phyloP scores from a whole-genome alignment of 1,139 yeast genomes.

The Zhuliangozyma blackwelliae region DNA sequence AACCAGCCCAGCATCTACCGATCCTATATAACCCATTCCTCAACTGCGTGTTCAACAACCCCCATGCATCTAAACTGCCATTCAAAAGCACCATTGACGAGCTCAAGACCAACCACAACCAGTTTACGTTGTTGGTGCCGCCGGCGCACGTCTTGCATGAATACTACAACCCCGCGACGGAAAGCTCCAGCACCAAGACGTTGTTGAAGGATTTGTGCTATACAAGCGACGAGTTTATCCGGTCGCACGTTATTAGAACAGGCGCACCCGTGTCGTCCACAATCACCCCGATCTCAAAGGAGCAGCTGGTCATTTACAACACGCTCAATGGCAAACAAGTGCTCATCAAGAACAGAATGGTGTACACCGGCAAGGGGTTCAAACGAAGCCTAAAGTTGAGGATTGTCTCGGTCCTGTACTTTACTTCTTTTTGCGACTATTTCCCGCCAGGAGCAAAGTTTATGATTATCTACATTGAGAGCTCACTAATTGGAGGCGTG shows the following conservation, averaged over 20 bases:
- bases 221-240: slow-evolving; percentile 57
- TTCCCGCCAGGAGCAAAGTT: slow-evolving; percentile 48
- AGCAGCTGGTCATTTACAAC: slow-evolving; percentile 42
- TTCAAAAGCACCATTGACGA: slow-evolving; percentile 44
- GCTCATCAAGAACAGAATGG: slow-evolving; percentile 49
- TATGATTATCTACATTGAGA: slow-evolving; percentile 50
- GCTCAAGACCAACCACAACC: slow-evolving; percentile 38
- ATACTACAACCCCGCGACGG: slow-evolving; percentile 47
- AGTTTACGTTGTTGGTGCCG: slow-evolving; percentile 60
- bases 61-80: slow-evolving; percentile 48
- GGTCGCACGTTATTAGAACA: slow-evolving; percentile 60
- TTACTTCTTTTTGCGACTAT: slow-evolving; percentile 44
- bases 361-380: slow-evolving; percentile 59
- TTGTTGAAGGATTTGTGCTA: slow-evolving; percentile 56
- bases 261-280: slow-evolving; percentile 30
- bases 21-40: slow-evolving; percentile 59
- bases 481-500: slow-evolving; percentile 41
- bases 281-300: slow-evolving; percentile 37
- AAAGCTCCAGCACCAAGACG: slow-evolving; percentile 20
- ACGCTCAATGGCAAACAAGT: slow-evolving; percentile 62
- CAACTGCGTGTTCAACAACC: slow-evolving; percentile 65
- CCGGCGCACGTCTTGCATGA: slow-evolving; percentile 49
- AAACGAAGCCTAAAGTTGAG: slow-evolving; percentile 41
- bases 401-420: slow-evolving; percentile 40
- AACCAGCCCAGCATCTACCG: slow-evolving; percentile 24